A percentile compares a stretch with the other conserved stretches of the same genome.
Evolutionary conservation across 441 rosid species (phyloP).

Genomic region (Cnidoscolus chayamansa): DNA sequence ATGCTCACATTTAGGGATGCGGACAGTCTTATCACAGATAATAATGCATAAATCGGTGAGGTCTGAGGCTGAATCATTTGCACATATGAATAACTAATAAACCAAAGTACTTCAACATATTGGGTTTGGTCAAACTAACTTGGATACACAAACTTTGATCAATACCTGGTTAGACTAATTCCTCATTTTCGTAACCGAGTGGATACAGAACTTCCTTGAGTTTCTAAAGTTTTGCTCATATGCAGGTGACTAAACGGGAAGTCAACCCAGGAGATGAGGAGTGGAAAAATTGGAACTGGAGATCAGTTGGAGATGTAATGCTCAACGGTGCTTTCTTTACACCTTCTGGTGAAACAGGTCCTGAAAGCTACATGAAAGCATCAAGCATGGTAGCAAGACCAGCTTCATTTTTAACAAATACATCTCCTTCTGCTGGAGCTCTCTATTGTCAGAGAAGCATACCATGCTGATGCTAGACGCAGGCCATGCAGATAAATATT

Average conservation of each 20-base stretch:
- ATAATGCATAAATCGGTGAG: too few relatives aligned
- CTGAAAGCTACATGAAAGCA: constrained; percentile 69
- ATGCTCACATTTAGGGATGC: not conserved
- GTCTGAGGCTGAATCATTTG: not conserved
- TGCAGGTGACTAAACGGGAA: constrained; percentile 74
- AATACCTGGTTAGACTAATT: constrained; percentile 6
- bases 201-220: not conserved
- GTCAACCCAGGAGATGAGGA: constrained; percentile 33
- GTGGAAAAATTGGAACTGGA: constrained; percentile 85
- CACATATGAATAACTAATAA: not conserved
- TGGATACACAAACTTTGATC: not conserved
- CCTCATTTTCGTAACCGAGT: not conserved
- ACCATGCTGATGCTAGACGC: constrained; percentile 45
- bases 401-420: constrained; percentile 44
- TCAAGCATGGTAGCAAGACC: constrained; percentile 82
- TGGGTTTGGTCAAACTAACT: not conserved
- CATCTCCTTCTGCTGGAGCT: constrained; percentile 63
- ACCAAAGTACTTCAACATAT: not conserved
- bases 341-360: constrained; percentile 63
- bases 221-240: constrained; percentile 13
- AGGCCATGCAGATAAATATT: not conserved
- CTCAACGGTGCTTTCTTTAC: constrained; percentile 78
- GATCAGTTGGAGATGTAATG: constrained; percentile 78
- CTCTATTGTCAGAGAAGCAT: constrained; percentile 52
- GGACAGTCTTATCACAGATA: not conserved